Evolutionary conservation across 192 early-diverging fungal genomes (phyloP), one percentile per base, ranked within the genome.

Genomic region (Oehlia diaphana): DNA sequence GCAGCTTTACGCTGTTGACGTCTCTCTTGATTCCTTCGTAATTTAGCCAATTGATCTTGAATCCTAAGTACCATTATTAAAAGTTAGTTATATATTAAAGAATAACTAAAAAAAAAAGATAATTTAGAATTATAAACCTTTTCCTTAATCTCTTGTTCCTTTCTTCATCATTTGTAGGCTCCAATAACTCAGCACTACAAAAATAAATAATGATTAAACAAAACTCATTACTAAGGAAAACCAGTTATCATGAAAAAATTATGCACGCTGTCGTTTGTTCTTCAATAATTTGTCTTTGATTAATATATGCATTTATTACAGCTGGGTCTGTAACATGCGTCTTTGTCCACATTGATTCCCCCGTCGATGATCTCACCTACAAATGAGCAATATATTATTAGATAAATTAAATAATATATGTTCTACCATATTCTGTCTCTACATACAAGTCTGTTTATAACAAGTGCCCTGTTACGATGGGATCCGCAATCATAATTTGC

Each of bases 291-390:
- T 91, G 89, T 7, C 94, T 87, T 64, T 99, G 94, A 13, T 94
- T 87, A 76, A 97, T 83, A 75, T 99, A 99, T 23, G 94, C 93
- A 79, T 96, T 96, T 49, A 97, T 93, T 2, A 99, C 94, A 3
- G 92, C 87, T 28, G 87, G 85, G 77, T 98, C 96, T 9, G 88
- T 91, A 14, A 99, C 87, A 2, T 94, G 89, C 79, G 97, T 96
- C n/a, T 88, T 86, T 65, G 91, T 90, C 92, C 92, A 94, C 67
- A 87, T 88, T 16, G 88, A 79, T 76, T 93, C 92, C 4, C 93
- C 93, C 9, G 89, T 91, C 9, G 84, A 84, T 63, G 84, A 84
- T 82, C 69, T 81, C 76, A 71, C 87, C 86, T 42, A 7, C 53
- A 58, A 21, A 58, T 58, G 19, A 21, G 53, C 0, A 58, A 58